A percentile compares a stretch with the other conserved stretches of the same genome.
Conservation (phyloP, 768 basidiomycete genomes). For the Mycena crocata region DNA sequence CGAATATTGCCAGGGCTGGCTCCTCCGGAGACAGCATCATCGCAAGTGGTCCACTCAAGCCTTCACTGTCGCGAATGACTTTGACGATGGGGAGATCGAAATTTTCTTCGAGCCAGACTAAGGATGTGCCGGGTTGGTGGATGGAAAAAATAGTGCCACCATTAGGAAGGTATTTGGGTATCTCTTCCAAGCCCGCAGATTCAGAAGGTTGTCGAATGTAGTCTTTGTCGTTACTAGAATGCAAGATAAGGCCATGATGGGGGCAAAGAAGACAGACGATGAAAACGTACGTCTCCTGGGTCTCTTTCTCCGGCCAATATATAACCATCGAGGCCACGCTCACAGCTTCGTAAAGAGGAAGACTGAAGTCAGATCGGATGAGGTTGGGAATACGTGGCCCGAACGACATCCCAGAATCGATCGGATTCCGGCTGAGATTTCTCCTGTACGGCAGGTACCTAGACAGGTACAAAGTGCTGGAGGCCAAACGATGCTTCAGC, state of each 20-base stretch:
- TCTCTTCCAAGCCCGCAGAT: conserved; percentile 11
- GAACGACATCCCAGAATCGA: too few species aligned
- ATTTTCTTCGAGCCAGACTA: conserved; percentile 12
- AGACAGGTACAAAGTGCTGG: too few species aligned
- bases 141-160: conserved; percentile 8
- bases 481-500: too few species aligned
- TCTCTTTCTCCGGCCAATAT: conserved; percentile 11
- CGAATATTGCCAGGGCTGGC: conserved; percentile 9
- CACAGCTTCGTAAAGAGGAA: conserved; percentile 1
- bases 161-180: not conserved
- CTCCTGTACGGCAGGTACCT: too few species aligned
- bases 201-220: not conserved
- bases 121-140: not conserved
- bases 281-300: not conserved
- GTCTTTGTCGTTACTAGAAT: not conserved
- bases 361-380: not conserved
- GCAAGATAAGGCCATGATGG: too few species aligned
- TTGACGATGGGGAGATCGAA: not conserved
- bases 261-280: too few species aligned
- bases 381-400: too few species aligned
- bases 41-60: conserved; percentile 1
- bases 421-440: too few species aligned
- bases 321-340: conserved; percentile 12
- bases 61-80: not conserved
- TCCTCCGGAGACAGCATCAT: conserved; percentile 2